A percentile compares a stretch with the other conserved stretches of the same genome.
These are phyloP conservation scores for Globisporangium nodosum DNA, from an alignment of 352 stramenopile genomes.

Conservation along the genomic window DNA sequence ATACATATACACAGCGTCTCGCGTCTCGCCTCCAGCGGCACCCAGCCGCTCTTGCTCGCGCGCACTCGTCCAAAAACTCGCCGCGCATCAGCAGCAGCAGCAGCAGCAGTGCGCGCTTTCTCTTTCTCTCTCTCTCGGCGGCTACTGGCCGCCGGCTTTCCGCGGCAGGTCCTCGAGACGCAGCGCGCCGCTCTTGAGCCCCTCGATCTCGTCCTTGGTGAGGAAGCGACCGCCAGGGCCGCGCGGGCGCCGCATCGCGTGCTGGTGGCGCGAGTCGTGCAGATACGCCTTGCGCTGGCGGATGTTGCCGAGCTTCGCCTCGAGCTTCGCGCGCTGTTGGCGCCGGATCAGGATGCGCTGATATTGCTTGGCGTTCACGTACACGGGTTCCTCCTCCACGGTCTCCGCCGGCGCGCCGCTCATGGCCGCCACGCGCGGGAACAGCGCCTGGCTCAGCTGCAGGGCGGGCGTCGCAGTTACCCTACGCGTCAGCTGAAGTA, in stretches of 20 bases:
- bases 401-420: constrained; percentile 33
- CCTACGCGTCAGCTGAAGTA: not conserved
- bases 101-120: too few relatives aligned
- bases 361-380: constrained; percentile 90
- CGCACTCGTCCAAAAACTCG: not conserved
- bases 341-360: constrained; percentile 87
- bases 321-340: constrained; percentile 82
- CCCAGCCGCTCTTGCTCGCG: too few relatives aligned
- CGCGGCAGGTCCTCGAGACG: constrained; percentile 50
- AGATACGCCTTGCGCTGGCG: constrained; percentile 84
- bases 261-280: constrained; percentile 83
- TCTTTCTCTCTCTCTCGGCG: too few relatives aligned
- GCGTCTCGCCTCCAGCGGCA: not conserved
- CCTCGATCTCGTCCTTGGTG: constrained; percentile 75
- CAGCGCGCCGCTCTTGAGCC: constrained; percentile 58
- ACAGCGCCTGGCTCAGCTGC: constrained; percentile 49
- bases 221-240: constrained; percentile 81
- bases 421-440: constrained; percentile 40
- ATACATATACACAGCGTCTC: not conserved
- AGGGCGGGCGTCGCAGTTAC: not conserved
- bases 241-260: constrained; percentile 81
- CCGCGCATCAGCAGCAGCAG: not conserved
- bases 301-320: constrained; percentile 73
- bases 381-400: constrained; percentile 83
- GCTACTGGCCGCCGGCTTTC: constrained; percentile 22